Percentiles rank a stretch among this genome's conserved stretches.
Conservation (phyloP, 345 rosid genomes). For the Geranium brycei region DNA sequence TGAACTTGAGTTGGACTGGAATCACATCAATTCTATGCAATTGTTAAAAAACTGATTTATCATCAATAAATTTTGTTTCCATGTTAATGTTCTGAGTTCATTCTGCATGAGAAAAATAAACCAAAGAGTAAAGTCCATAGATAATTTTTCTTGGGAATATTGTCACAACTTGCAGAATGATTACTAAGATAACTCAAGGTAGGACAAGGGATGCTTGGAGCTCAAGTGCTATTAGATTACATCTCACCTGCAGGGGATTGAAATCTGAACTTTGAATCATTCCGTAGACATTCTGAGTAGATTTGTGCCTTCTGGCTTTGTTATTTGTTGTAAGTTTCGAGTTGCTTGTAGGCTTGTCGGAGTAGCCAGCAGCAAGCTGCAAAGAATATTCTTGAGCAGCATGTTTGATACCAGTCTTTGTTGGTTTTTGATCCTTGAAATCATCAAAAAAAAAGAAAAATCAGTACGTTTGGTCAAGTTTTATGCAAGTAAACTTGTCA, state of each 20-base stretch:
- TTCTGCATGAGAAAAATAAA: no score
- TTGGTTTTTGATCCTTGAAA: neutral
- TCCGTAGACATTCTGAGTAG: neutral
- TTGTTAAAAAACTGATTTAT: no score
- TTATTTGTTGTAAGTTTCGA: neutral
- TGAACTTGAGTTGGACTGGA: no score
- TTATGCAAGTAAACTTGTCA: neutral
- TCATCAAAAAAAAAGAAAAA: neutral
- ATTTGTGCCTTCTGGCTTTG: neutral
- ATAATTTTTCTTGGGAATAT: no score
- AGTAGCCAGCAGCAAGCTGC: neutral
- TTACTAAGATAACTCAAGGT: no score
- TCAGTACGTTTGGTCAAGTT: neutral
- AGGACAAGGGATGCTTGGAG: neutral
- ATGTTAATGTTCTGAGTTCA: no score
- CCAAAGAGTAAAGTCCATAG: no score
- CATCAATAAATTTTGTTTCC: no score
- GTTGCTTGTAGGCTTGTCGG: neutral
- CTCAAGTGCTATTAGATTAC: neutral
- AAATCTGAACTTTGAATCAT: neutral
- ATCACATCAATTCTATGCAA: no score
- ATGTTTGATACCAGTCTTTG: neutral
- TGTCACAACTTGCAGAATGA: no score
- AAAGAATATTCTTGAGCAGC: neutral
- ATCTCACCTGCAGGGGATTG: neutral